Conservation (phyloP, 148 eudicot species). For the Suaeda aralocaspica region DNA sequence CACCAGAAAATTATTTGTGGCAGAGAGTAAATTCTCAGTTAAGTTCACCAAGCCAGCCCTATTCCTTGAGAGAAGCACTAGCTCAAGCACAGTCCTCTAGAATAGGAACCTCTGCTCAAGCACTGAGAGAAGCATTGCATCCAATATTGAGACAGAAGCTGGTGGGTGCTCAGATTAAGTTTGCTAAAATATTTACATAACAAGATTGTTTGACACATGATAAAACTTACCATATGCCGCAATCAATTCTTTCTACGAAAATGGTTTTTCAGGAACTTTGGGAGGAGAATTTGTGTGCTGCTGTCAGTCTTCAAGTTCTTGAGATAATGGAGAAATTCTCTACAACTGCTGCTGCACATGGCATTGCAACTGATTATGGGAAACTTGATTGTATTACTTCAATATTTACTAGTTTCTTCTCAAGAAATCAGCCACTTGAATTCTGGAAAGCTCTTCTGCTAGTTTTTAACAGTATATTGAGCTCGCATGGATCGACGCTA, state of each 20-base stretch:
- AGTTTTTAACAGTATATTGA: constrained; percentile 70
- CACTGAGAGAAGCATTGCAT: constrained; percentile 93
- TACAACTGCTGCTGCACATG: constrained; percentile 63
- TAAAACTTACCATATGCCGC: background rate
- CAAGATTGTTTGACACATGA: background rate
- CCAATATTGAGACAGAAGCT: constrained; percentile 94
- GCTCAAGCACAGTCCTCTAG: constrained; percentile 98
- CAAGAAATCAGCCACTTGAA: constrained; percentile 77
- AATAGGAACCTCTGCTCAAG: constrained; percentile 92
- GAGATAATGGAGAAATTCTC: constrained; percentile 89
- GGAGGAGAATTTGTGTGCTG: constrained; percentile 98
- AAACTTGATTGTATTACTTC: constrained; percentile 97
- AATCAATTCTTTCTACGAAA: background rate
- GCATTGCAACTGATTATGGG: constrained; percentile 93
- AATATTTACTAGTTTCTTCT: constrained; percentile 78
- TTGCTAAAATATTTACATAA: no score
- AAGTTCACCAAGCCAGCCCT: constrained; percentile 99
- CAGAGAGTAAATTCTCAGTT: constrained; percentile 92
- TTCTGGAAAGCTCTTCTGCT: constrained; percentile 90
- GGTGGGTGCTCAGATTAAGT: constrained; percentile 32
- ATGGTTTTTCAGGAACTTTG: constrained; percentile 81
- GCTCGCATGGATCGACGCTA: constrained; percentile 84
- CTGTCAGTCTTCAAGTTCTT: constrained; percentile 90
- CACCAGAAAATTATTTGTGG: constrained; percentile 92
- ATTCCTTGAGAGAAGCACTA: constrained; percentile 96